Percentiles rank a stretch among this genome's conserved stretches.
Evolutionary conservation across 1,284 basidiomycete genomes (phyloP).

Genomic region (Ceratobasidium sp.): DNA sequence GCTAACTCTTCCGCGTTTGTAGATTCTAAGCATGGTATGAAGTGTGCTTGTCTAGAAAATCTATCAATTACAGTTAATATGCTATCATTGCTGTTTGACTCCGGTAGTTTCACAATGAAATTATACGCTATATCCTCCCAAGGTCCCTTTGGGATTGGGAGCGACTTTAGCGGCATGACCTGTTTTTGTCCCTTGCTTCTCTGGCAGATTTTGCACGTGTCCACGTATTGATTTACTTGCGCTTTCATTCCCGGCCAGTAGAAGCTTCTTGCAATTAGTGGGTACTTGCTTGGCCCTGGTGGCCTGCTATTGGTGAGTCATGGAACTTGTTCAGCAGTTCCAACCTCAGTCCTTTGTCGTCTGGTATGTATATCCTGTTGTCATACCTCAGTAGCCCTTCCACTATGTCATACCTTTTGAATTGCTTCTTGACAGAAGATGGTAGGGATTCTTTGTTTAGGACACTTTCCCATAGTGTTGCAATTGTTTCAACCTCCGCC

Average conservation of each 20-base stretch:
- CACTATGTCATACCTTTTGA: not conserved
- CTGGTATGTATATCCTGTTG: not conserved
- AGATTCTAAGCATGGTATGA: not conserved
- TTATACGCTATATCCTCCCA: too few relatives aligned
- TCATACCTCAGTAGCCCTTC: constrained; percentile 1
- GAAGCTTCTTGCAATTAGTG: not conserved
- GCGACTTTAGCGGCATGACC: too few relatives aligned
- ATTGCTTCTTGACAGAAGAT: constrained; percentile 13
- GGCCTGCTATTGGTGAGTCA: not conserved
- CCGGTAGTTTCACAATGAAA: too few relatives aligned
- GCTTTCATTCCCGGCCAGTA: constrained; percentile 17
- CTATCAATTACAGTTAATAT: too few relatives aligned
- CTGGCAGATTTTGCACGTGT: too few relatives aligned
- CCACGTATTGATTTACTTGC: not conserved
- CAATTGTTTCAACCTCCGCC: not conserved
- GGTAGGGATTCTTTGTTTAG: not conserved
- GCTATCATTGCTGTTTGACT: too few relatives aligned
- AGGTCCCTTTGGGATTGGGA: too few relatives aligned
- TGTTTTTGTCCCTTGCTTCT: too few relatives aligned
- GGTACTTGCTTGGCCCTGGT: constrained; percentile 13
- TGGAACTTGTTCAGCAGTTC: not conserved
- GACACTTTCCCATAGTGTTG: not conserved
- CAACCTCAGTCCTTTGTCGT: not conserved
- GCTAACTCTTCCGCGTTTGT: too few relatives aligned
- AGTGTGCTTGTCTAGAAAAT: not conserved